Base-by-base conservation (phyloP, 1,139 yeast genomes). In the Diutina rugosa region DNA sequence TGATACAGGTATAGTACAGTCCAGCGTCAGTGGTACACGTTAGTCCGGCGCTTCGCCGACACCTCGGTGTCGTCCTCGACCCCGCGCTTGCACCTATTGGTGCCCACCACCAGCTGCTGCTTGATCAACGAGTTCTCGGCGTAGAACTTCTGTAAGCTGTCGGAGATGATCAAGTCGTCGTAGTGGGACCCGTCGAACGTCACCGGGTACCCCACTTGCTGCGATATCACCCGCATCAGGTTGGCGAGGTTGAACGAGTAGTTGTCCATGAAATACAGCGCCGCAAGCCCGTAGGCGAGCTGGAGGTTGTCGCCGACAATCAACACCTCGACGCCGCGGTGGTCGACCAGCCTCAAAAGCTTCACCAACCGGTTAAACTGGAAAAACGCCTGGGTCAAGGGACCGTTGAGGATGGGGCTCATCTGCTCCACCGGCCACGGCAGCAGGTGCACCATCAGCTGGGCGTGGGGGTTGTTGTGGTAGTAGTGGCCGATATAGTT, bases 201-300 rank as follows among this genome's bases (percentile, higher is more conserved):
- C 62, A 44, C 61, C 51, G 16, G 69, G 55, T 38, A 61, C 57
- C n/a, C 69, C 66, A 14, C 69, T 61, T 9, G 59, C 57, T 16
- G 60, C 55, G 56, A 60, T 14, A 57, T 30, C 45, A 57, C 46
- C 29, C 55, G 57, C 51, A 60, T 35, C 46, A 63, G 61, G 51
- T 64, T 61, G 58, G 63, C 66, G 46, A 72, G 63, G 60, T 74
- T 71, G 59, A 68, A 73, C 59, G 69, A 69, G 61, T 76, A 76
- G 56, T 65, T 65, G 62, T 76, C 79, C 79, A 76, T 76, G 59
- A 76, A 65, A 58, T 72, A 73, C 47, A 76, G 70, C 46, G 73
- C 67, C 18, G 71, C 63, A 57, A 76, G 63, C 6, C 74, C 72
- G 32, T 57, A 58, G 12, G 58, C 56, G n/a, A 60, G 56, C 38